These are phyloP conservation scores for Metschnikowia cerradonensis DNA, from an alignment of 805 yeast genomes.

Conservation along the genomic window DNA sequence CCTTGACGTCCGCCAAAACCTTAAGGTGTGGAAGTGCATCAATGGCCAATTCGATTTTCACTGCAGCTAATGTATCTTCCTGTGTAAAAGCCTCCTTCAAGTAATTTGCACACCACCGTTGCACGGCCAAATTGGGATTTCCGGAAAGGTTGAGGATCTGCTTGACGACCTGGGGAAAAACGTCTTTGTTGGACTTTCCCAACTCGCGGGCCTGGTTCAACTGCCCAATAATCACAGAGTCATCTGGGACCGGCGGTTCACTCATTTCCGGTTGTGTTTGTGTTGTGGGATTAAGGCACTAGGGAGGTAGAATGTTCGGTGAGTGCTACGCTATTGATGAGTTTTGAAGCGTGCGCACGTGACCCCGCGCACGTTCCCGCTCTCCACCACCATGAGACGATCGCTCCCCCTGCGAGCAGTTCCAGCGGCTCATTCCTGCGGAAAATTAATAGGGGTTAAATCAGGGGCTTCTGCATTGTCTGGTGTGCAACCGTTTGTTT, in stretches of 20 bases:
- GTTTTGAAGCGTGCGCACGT: constrained; percentile 4
- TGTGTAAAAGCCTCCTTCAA: constrained; percentile 34
- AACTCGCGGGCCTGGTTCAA: constrained; percentile 36
- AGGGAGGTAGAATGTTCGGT: not conserved
- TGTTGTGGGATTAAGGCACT: not conserved
- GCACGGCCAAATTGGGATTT: constrained; percentile 32
- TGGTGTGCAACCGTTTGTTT: no score
- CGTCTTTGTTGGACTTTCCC: constrained; percentile 27
- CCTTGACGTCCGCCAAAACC: constrained; percentile 24
- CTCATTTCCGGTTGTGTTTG: not conserved
- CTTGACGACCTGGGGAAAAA: constrained; percentile 42
- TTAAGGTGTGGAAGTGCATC: constrained; percentile 35
- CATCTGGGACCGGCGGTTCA: constrained; percentile 7
- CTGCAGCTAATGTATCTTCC: constrained; percentile 25
- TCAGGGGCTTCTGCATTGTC: no score
- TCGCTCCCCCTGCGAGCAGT: not conserved
- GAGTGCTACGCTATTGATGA: not conserved
- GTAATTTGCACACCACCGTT: constrained; percentile 40
- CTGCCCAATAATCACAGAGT: constrained; percentile 23
- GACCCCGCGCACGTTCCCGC: not conserved
- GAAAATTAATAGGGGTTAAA: not conserved
- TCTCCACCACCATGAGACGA: not conserved
- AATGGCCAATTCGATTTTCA: constrained; percentile 38
- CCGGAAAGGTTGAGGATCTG: constrained; percentile 37
- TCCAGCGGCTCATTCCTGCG: not conserved